These are phyloP conservation scores for Globisporangium irregulare DNA, from an alignment of 352 stramenopile genomes.

Conservation along the genomic window DNA sequence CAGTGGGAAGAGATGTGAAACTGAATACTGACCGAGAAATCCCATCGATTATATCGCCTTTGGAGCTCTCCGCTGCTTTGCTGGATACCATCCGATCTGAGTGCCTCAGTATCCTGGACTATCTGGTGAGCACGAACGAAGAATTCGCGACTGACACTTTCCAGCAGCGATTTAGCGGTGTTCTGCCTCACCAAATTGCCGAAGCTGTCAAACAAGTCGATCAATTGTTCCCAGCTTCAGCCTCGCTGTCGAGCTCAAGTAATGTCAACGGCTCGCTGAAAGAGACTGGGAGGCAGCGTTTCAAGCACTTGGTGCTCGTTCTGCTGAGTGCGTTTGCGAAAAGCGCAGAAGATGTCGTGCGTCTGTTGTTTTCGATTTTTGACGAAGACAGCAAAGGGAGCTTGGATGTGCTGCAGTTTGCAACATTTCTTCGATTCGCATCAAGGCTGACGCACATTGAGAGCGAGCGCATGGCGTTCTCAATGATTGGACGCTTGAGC, in stretches of 20 bases:
- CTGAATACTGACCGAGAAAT: neutral
- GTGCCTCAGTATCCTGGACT: slow-evolving; percentile 13
- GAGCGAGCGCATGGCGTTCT: slow-evolving; percentile 18
- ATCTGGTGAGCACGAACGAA: slow-evolving; percentile 11
- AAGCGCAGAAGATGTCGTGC: slow-evolving; percentile 27
- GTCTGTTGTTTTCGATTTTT: slow-evolving; percentile 42
- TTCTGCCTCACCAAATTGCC: neutral
- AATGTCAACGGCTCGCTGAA: neutral
- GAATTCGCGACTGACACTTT: slow-evolving; percentile 9
- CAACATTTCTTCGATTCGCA: slow-evolving; percentile 21
- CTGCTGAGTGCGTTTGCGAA: slow-evolving; percentile 32
- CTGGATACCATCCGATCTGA: slow-evolving; percentile 8
- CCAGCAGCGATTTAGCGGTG: slow-evolving; percentile 5
- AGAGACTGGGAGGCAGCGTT: slow-evolving; percentile 2
- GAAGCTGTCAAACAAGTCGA: slow-evolving; percentile 1
- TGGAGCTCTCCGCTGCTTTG: neutral
- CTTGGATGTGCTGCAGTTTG: slow-evolving; percentile 22
- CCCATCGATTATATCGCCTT: neutral
- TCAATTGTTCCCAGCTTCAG: neutral
- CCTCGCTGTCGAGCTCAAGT: neutral
- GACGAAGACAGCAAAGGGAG: slow-evolving; percentile 30
- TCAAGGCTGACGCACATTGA: slow-evolving; percentile 13
- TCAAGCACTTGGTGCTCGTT: slow-evolving; percentile 26
- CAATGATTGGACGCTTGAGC: neutral
- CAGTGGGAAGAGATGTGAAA: neutral